Base-by-base conservation (phyloP, 305 asterid species). In the Coffea humblotiana region DNA sequence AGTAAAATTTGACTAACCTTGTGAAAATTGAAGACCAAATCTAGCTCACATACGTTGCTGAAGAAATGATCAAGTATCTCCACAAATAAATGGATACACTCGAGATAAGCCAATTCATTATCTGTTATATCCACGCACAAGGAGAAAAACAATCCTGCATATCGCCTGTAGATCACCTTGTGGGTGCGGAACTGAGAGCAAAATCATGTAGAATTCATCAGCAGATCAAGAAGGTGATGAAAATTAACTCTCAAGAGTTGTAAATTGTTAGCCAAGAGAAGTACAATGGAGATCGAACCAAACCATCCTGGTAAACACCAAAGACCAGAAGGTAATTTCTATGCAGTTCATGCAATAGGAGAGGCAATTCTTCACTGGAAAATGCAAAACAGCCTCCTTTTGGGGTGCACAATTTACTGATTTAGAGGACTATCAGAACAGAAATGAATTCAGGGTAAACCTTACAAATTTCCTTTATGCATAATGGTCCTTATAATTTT, bases 11-110 rank as follows among this genome's bases (percentile, higher is more conserved):
- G 74, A 65, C 91, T 75, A 85, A 95, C 99, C 98, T 95, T 95
- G 89, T 95, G 99, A 88, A 95, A 93, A 83, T 95, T 95, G 85
- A 93, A 95, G n/a, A 95, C 98, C 78, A 95, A 83, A 87, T 95
- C 99, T 48, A 95, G 90, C 90, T 93, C 99, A 43, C 98, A 95
- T 37, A 93, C 99, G 35, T 95, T 95, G 96, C 99, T 93, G 91
- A 95, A 95, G 77, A 92, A 95, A 79, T 93, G 98, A 81, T 95
- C 99, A 60, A 95, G 88, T 75, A 95, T 93, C 96, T 95, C 99
- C 85, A 95, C 98, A 78, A 95, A 95, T 80, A 95, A 91, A 93
- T 95, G 99, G 83, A 93, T 93, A 85, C 88, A 84, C 87, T 95
- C 97, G 81, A 95, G 84, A 88, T 95, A 95, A 60, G 97, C 99